phyloP scores from a whole-genome alignment of 2,329 filamentous ascomycete species.

The Thielaviopsis musarum region DNA sequence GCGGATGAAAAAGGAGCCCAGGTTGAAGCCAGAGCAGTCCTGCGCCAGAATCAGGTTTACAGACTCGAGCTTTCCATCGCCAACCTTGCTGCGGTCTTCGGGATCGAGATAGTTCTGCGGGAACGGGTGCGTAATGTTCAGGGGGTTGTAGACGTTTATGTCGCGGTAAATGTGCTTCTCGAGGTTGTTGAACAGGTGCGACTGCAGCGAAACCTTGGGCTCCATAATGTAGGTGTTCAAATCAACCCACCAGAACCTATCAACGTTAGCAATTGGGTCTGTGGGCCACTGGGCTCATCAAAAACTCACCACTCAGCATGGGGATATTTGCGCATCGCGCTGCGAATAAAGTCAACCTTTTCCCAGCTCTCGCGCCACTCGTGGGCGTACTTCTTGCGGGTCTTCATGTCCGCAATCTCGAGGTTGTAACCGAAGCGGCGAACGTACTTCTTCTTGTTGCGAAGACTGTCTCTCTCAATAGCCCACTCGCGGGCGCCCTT shows the following conservation, averaged over 20 bases:
- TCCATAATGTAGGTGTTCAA: constrained; percentile 98
- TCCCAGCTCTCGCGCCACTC: constrained; percentile 99
- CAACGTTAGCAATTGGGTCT: neutral
- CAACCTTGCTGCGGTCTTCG: constrained; percentile 51
- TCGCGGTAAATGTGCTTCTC: constrained; percentile 68
- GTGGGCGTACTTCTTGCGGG: constrained; percentile 94
- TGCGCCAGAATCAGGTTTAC: constrained; percentile 82
- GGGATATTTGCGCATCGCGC: constrained; percentile 81
- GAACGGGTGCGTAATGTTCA: constrained; percentile 80
- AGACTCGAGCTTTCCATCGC: constrained; percentile 61
- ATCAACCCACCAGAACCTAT: constrained; percentile 99
- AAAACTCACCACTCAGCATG: constrained; percentile 76
- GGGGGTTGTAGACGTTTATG: constrained; percentile 89
- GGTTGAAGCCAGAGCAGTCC: constrained; percentile 89
- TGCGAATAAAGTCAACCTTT: constrained; percentile 87
- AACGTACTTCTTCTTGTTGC: constrained; percentile 85
- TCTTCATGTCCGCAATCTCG: constrained; percentile 96
- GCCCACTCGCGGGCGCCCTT: constrained; percentile 96
- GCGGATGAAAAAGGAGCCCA: constrained; percentile 85
- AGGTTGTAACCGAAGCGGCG: constrained; percentile 84
- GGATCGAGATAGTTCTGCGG: constrained; percentile 60
- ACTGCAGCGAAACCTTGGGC: constrained; percentile 72
- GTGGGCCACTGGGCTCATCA: neutral
- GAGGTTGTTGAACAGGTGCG: constrained; percentile 75
- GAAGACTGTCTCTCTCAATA: constrained; percentile 87